Percentiles rank a stretch among this genome's conserved stretches.
phyloP scores from a whole-genome alignment of 2,329 filamentous ascomycete species.

The Colletotrichum australisinense region DNA sequence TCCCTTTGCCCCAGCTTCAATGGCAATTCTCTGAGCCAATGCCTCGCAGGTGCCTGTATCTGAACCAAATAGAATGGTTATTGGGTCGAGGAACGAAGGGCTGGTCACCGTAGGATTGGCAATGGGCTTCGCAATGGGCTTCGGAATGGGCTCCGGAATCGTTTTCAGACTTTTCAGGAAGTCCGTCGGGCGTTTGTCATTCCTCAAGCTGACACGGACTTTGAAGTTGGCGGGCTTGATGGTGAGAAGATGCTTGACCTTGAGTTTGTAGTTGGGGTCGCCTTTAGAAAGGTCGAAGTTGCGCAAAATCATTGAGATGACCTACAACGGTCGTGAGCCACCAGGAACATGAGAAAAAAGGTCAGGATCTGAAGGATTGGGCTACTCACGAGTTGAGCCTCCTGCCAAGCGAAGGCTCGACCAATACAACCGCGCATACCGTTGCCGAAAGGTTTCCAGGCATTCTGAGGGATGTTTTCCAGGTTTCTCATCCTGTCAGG shows the following conservation, averaged over 20 bases:
- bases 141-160: no score
- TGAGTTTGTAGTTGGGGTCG: no score
- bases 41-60: slow-evolving; percentile 43
- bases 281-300: no score
- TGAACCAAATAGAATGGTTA: no score
- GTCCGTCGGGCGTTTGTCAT: no score
- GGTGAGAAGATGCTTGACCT: no score
- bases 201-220: no score
- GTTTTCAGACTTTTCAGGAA: no score
- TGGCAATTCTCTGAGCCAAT: slow-evolving; percentile 69
- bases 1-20: slow-evolving; percentile 64
- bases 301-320: slow-evolving; percentile 43
- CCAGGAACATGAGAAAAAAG: slow-evolving; percentile 65
- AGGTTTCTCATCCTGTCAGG: slow-evolving; percentile 71
- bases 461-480: slow-evolving; percentile 51
- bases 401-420: slow-evolving; percentile 64
- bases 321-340: slow-evolving; percentile 54
- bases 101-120: no score
- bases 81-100: no score
- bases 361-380: slow-evolving; percentile 76
- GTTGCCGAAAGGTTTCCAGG: slow-evolving; percentile 65
- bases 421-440: slow-evolving; percentile 64
- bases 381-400: slow-evolving; percentile 57
- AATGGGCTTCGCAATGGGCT: no score
- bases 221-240: no score